phyloP scores from a whole-genome alignment of 208 protist genomes.

The Acanthamoeba sp. region DNA sequence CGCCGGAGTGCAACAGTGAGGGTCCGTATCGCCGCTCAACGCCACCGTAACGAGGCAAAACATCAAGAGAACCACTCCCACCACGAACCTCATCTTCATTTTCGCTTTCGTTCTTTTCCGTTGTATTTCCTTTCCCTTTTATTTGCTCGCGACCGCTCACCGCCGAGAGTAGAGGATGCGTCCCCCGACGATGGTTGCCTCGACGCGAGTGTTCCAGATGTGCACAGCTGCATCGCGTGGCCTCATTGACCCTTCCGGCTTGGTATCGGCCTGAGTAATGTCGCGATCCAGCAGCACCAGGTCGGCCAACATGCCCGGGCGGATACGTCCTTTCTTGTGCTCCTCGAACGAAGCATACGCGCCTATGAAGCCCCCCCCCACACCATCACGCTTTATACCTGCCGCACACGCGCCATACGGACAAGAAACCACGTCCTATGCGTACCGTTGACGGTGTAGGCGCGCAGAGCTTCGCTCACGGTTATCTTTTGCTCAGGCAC shows the following conservation, averaged over 20 bases:
- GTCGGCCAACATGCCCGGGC: constrained; percentile 24
- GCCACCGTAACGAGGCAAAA: not conserved
- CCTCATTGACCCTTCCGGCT: not conserved
- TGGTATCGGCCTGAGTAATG: constrained; percentile 15
- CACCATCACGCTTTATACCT: not conserved
- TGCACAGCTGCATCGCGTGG: not conserved
- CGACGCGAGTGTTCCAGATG: not conserved
- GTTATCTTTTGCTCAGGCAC: constrained; percentile 19
- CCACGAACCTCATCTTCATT: not conserved
- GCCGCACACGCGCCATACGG: too few relatives aligned
- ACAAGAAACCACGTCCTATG: too few relatives aligned
- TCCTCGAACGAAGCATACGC: constrained; percentile 63
- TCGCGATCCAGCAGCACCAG: constrained; percentile 47
- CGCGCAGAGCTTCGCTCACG: constrained; percentile 1
- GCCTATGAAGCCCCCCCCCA: not conserved
- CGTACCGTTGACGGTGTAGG: not conserved
- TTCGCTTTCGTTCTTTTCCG: too few relatives aligned
- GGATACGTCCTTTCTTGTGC: not conserved
- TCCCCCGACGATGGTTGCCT: constrained; percentile 28
- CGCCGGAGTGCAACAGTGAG: not conserved
- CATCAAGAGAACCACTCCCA: not conserved
- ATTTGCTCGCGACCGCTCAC: too few relatives aligned
- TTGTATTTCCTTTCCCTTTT: too few relatives aligned
- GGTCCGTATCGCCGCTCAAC: not conserved
- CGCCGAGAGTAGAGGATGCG: not conserved